A percentile compares a stretch with the other conserved stretches of the same genome.
These are phyloP conservation scores for Paratinospora sagittata DNA, from an alignment of 164 flowering plant genomes.

Conservation along the genomic window DNA sequence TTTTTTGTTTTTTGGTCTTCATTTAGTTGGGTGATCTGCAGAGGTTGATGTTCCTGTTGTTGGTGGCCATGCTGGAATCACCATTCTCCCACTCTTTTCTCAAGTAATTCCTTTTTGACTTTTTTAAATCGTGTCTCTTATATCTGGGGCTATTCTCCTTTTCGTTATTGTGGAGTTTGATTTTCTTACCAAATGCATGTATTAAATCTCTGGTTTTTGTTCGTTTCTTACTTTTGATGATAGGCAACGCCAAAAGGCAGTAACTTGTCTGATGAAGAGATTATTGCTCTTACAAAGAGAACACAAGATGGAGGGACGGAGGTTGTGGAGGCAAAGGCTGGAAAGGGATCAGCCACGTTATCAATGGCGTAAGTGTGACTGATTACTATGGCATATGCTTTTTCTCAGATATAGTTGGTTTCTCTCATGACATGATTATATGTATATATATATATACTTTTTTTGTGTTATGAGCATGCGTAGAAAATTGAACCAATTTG, in stretches of 20 bases:
- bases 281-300: constrained; percentile 72
- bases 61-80: constrained; percentile 98
- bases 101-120: constrained; percentile 39
- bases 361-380: constrained; percentile 96
- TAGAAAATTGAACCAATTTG: not conserved
- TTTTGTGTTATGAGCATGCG: not conserved
- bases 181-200: too few relatives aligned
- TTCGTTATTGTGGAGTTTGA: not conserved
- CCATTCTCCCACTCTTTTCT: constrained; percentile 93
- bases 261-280: constrained; percentile 56
- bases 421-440: not conserved
- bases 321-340: constrained; percentile 99
- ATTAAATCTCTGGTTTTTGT: not conserved
- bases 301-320: constrained; percentile 98
- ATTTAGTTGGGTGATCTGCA: constrained; percentile 30
- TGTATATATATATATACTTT: not conserved
- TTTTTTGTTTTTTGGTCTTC: not conserved
- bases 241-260: constrained; percentile 79
- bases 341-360: constrained; percentile 96
- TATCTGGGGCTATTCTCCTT: too few relatives aligned
- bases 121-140: not conserved
- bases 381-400: not conserved
- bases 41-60: constrained; percentile 92
- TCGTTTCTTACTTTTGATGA: constrained; percentile 1
- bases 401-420: not conserved